Conservation (phyloP, 2,329 filamentous ascomycete species). For the Alternaria conjuncta region DNA sequence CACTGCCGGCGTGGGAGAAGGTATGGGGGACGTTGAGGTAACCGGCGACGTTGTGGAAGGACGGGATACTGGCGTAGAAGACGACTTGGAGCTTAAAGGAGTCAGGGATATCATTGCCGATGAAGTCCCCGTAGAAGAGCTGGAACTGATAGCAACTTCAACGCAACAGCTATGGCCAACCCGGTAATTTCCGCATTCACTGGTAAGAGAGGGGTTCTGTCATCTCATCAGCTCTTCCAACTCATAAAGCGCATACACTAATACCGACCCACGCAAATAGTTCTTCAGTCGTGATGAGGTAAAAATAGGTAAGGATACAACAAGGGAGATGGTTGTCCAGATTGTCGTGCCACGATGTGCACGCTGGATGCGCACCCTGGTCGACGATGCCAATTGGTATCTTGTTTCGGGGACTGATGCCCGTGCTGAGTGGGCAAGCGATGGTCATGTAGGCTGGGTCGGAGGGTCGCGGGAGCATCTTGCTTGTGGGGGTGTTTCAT, state of each 20-base stretch:
- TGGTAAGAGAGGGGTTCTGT: not conserved
- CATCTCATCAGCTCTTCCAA: not conserved
- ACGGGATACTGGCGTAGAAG: not conserved
- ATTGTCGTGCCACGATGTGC: not conserved
- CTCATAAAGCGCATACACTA: not conserved
- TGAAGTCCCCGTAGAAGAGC: fast-evolving
- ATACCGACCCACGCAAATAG: not conserved
- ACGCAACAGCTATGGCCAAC: not conserved
- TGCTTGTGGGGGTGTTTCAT: not conserved
- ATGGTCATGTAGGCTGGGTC: not conserved
- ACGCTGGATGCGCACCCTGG: not conserved
- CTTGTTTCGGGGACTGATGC: not conserved
- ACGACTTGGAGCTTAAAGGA: not conserved
- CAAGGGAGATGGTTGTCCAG: not conserved
- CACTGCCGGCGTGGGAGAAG: not conserved
- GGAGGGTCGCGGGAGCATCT: not conserved
- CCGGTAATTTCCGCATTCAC: not conserved
- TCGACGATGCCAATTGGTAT: not conserved
- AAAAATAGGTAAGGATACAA: not conserved
- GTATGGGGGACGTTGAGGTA: not conserved
- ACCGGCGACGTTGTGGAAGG: not conserved
- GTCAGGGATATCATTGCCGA: not conserved
- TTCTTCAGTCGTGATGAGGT: not conserved
- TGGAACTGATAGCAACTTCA: not conserved
- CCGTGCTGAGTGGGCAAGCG: not conserved